These are phyloP conservation scores for Penicillium sp. DNA, from an alignment of 2,329 filamentous ascomycete genomes.

Conservation along the genomic window DNA sequence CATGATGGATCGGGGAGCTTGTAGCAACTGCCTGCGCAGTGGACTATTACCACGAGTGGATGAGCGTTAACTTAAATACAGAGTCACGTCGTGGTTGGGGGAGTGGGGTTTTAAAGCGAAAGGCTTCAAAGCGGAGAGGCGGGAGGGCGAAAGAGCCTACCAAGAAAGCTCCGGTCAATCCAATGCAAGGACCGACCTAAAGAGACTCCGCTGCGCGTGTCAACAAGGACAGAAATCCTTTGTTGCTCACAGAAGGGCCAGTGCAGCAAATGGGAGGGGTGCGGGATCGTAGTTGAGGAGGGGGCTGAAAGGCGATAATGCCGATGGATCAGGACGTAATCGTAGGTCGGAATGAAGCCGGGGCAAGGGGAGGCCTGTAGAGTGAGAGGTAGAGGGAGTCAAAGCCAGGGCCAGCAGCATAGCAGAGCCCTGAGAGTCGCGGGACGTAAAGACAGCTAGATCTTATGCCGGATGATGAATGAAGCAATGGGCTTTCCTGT, in stretches of 20 bases:
- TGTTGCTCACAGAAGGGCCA: conserved; percentile 7
- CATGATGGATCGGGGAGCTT: conserved; percentile 27
- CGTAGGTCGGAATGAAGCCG: conserved; percentile 12
- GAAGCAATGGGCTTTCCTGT: conserved; percentile 33
- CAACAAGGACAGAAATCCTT: conserved; percentile 10
- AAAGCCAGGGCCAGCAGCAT: conserved; percentile 8
- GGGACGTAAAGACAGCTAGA: conserved; percentile 14
- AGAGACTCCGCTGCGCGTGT: conserved; percentile 12
- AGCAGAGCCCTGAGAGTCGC: conserved; percentile 13
- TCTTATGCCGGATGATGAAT: conserved; percentile 26
- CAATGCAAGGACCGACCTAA: conserved; percentile 16
- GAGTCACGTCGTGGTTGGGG: conserved; percentile 6
- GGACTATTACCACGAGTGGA: conserved; percentile 9
- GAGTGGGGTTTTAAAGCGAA: conserved; percentile 6
- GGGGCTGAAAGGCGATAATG: conserved; percentile 22
- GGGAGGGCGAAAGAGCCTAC: conserved; percentile 24
- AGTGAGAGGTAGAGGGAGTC: conserved; percentile 5
- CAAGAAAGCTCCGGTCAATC: conserved; percentile 26
- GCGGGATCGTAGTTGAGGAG: conserved; percentile 19
- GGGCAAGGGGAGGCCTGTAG: conserved; percentile 8
- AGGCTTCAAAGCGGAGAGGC: conserved; percentile 20
- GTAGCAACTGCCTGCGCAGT: conserved; percentile 22
- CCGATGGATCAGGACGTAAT: conserved; percentile 22
- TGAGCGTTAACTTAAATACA: neutral
- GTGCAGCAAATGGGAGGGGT: conserved; percentile 14